phyloP scores from a whole-genome alignment of 164 flowering plant genomes.

The Aristolochia contorta region DNA sequence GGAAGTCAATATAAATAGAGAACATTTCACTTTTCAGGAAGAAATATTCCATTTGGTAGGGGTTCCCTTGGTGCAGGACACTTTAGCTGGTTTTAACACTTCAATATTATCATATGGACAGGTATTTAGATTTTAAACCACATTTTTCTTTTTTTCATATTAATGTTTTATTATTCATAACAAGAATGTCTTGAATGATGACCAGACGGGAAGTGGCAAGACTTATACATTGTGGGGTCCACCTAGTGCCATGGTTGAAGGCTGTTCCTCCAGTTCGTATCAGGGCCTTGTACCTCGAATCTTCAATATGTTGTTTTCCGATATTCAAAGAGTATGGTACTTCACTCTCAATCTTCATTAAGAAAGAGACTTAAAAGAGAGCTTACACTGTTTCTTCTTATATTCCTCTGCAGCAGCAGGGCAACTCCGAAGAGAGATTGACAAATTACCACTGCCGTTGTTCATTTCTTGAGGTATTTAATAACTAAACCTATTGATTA shows the following conservation, averaged over 20 bases:
- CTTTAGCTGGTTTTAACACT: constrained; percentile 78
- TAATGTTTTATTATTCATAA: background rate
- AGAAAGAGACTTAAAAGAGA: background rate
- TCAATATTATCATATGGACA: constrained; percentile 80
- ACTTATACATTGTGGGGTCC: constrained; percentile 99
- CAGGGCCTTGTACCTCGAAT: constrained; percentile 90
- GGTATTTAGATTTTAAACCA: constrained; percentile 30
- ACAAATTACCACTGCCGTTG: constrained; percentile 90
- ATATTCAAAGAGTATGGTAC: constrained; percentile 58
- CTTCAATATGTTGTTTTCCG: constrained; percentile 69
- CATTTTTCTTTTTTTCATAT: background rate
- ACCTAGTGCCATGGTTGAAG: constrained; percentile 86
- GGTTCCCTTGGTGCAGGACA: constrained; percentile 65
- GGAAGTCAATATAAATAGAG: background rate
- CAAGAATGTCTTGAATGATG: background rate
- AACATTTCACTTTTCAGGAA: constrained; percentile 39
- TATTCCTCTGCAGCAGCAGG: constrained; percentile 40
- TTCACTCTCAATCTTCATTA: background rate
- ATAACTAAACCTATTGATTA: background rate
- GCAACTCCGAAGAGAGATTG: constrained; percentile 44
- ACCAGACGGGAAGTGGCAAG: constrained; percentile 88
- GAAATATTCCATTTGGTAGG: constrained; percentile 74
- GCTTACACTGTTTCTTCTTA: background rate
- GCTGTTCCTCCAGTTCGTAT: constrained; percentile 31
- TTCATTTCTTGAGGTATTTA: constrained; percentile 82